Percentiles rank a stretch among this genome's conserved stretches.
phyloP scores from a whole-genome alignment of 352 stramenopile species.

The Peronospora farinosa region DNA sequence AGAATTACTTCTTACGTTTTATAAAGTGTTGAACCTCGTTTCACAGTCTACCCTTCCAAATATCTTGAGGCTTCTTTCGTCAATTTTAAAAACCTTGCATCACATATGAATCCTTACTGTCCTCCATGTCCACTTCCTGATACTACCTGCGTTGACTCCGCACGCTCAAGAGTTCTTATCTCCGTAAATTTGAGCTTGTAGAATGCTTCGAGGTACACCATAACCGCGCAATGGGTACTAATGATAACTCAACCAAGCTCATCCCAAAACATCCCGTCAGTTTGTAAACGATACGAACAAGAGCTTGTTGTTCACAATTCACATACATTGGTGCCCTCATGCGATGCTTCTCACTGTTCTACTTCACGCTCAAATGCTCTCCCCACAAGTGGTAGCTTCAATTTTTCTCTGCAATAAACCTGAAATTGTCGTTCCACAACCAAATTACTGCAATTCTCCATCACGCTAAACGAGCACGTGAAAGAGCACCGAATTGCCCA shows the following conservation, averaged over 20 bases:
- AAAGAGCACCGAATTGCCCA: conserved; percentile 73
- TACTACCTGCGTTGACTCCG: conserved; percentile 25
- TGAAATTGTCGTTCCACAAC: conserved; percentile 19
- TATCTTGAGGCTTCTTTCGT: conserved; percentile 37
- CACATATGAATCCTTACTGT: background rate
- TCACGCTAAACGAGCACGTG: conserved; percentile 51
- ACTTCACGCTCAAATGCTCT: background rate
- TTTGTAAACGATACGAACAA: background rate
- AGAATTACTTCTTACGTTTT: no score
- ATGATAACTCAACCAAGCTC: conserved; percentile 44
- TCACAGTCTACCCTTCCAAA: conserved; percentile 43
- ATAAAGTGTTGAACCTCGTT: conserved; percentile 74
- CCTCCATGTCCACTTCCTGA: conserved; percentile 14
- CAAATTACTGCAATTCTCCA: conserved; percentile 13
- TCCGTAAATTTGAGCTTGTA: conserved; percentile 28
- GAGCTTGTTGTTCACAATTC: conserved; percentile 20
- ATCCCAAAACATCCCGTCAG: conserved; percentile 15
- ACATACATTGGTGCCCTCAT: background rate
- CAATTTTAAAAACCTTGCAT: conserved; percentile 8
- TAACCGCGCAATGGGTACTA: conserved; percentile 39
- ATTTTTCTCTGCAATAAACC: conserved; percentile 13
- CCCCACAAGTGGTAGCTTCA: background rate
- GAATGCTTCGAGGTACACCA: conserved; percentile 1
- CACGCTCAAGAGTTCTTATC: conserved; percentile 32
- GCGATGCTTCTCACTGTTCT: background rate